These are phyloP conservation scores for Mycena polygramma DNA, from an alignment of 768 basidiomycete genomes.

Conservation along the genomic window DNA sequence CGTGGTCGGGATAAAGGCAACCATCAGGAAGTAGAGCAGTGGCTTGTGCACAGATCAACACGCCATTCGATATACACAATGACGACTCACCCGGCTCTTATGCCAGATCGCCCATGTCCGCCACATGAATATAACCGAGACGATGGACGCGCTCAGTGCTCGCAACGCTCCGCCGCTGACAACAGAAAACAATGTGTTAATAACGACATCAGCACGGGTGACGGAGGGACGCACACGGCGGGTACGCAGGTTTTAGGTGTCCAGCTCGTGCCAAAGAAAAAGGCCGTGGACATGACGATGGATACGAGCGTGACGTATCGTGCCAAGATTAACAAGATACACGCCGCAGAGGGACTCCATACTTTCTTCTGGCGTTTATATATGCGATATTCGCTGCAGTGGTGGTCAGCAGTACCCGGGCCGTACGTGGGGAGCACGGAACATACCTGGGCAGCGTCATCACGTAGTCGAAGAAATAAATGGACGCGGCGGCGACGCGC, in stretches of 20 bases:
- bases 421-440: background rate
- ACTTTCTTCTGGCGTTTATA: constrained; percentile 13
- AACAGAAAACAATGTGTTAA: background rate
- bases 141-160: constrained; percentile 10
- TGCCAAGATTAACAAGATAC: constrained; percentile 3
- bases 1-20: constrained; percentile 4
- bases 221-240: background rate
- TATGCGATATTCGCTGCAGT: constrained; percentile 5
- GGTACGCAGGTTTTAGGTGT: constrained; percentile 11
- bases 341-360: constrained; percentile 13
- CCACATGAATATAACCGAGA: constrained; percentile 13
- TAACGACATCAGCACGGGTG: background rate
- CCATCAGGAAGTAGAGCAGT: constrained; percentile 5
- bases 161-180: constrained; percentile 5
- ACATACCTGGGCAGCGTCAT: constrained; percentile 15
- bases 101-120: constrained; percentile 11
- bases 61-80: background rate
- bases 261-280: constrained; percentile 15
- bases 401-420: background rate
- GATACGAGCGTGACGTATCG: constrained; percentile 5
- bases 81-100: background rate
- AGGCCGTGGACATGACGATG: constrained; percentile 10
- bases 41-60: background rate
- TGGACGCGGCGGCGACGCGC: background rate
- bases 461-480: constrained; percentile 14